A percentile compares a stretch with the other conserved stretches of the same genome.
phyloP scores from a whole-genome alignment of 345 rosid genomes.

The Ailanthus altissimus region DNA sequence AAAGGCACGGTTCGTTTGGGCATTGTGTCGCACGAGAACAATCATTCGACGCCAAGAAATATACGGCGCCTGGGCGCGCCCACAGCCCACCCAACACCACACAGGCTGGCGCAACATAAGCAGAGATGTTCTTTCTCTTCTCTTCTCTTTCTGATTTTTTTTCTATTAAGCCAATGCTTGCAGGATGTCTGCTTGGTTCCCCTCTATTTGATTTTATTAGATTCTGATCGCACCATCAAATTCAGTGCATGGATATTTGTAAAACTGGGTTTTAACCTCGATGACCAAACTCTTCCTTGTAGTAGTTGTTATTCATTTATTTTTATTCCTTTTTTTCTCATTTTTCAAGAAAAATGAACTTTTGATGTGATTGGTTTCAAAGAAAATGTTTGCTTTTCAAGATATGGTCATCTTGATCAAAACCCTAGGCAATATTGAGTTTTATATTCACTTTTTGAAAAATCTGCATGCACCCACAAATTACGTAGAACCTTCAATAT shows the following conservation, averaged over 20 bases:
- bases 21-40: not conserved
- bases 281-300: not conserved
- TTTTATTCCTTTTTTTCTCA: no score
- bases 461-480: no score
- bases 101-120: slow-evolving; percentile 2
- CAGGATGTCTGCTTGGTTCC: not conserved
- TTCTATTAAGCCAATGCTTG: not conserved
- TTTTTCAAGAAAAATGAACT: not conserved
- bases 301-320: not conserved
- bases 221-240: not conserved
- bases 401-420: not conserved
- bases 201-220: not conserved
- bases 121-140: not conserved
- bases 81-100: not conserved
- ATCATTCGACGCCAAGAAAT: not conserved
- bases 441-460: not conserved
- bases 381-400: slow-evolving; percentile 1
- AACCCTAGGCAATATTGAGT: not conserved
- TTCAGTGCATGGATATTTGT: slow-evolving; percentile 15
- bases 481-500: no score
- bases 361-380: not conserved
- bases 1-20: not conserved
- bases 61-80: not conserved
- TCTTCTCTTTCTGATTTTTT: not conserved
- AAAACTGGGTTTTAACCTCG: not conserved